Percentiles rank a stretch among this genome's conserved stretches.
These are phyloP conservation scores for Alternaria brassicae DNA, from an alignment of 2,329 filamentous ascomycete genomes.

Conservation along the genomic window DNA sequence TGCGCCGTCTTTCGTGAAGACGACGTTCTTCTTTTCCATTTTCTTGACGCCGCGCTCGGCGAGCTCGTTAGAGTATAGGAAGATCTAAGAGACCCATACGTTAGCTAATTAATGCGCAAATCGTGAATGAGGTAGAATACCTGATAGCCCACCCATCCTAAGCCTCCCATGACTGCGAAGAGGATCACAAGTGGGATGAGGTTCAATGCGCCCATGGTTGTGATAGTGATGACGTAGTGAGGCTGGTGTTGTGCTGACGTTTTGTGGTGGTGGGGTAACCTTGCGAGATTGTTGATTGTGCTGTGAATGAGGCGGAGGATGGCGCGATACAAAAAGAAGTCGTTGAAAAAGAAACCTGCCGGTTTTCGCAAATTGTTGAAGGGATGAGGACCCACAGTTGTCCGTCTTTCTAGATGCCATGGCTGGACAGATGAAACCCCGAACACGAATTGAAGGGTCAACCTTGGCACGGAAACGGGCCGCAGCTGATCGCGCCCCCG, in stretches of 20 bases:
- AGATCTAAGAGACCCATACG: slow-evolving; percentile 57
- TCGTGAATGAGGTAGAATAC: slow-evolving; percentile 27
- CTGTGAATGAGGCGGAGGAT: not conserved
- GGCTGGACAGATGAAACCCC: slow-evolving; percentile 25
- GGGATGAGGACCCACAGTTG: slow-evolving; percentile 7
- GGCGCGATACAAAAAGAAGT: not conserved
- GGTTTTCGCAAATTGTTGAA: slow-evolving; percentile 6
- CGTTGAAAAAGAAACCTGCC: not conserved
- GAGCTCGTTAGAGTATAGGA: slow-evolving; percentile 71
- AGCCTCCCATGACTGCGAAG: slow-evolving; percentile 62
- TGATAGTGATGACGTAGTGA: slow-evolving; percentile 15
- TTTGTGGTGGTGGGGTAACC: slow-evolving; percentile 5
- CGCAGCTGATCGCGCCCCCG: slow-evolving; percentile 4
- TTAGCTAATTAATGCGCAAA: slow-evolving; percentile 12
- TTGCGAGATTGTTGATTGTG: not conserved
- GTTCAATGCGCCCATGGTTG: slow-evolving; percentile 53
- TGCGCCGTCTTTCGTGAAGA: slow-evolving; percentile 77
- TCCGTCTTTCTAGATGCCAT: slow-evolving; percentile 9
- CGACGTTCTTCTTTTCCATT: slow-evolving; percentile 78
- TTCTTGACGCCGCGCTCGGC: slow-evolving; percentile 69
- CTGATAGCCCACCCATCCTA: slow-evolving; percentile 73
- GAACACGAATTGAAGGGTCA: slow-evolving; percentile 8
- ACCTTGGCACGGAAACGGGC: slow-evolving; percentile 18
- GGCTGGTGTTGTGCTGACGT: slow-evolving; percentile 1
- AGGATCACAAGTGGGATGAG: slow-evolving; percentile 72